Conservation (phyloP, 2,329 filamentous ascomycete species). For the Hypoxylon sp. region DNA sequence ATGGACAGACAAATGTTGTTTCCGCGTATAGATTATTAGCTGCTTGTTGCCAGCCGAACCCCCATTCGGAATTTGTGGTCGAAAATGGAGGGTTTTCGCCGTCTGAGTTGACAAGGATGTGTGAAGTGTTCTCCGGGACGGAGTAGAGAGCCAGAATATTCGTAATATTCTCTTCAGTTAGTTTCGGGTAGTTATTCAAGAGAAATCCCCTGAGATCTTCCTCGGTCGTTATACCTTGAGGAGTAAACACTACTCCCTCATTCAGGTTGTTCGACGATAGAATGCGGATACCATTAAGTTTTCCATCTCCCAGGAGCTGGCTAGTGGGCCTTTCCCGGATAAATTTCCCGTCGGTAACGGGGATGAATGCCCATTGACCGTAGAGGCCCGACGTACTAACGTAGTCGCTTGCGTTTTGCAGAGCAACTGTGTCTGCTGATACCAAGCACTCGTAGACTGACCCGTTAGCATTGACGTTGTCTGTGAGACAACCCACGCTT, state of each 20-base stretch:
- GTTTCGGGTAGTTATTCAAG: constrained; percentile 52
- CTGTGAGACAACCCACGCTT: constrained; percentile 52
- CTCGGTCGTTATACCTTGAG: constrained; percentile 53
- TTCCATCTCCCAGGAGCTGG: constrained; percentile 48
- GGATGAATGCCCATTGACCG: constrained; percentile 55
- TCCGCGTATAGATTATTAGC: constrained; percentile 68
- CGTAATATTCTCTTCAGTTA: constrained; percentile 52
- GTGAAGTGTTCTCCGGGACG: constrained; percentile 43
- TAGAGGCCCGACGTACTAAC: constrained; percentile 49
- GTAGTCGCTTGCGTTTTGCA: constrained; percentile 55
- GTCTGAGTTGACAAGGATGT: constrained; percentile 55
- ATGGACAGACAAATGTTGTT: constrained; percentile 67
- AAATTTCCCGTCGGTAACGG: constrained; percentile 55
- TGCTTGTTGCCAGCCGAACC: constrained; percentile 67
- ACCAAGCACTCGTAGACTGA: constrained; percentile 55
- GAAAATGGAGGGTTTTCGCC: constrained; percentile 59
- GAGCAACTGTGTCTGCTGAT: constrained; percentile 50
- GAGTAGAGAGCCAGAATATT: constrained; percentile 52
- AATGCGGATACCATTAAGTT: constrained; percentile 53
- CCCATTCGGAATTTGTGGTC: constrained; percentile 62
- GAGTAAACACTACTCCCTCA: constrained; percentile 56
- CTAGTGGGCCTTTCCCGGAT: constrained; percentile 50
- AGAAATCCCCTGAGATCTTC: constrained; percentile 52
- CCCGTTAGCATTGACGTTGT: constrained; percentile 31
- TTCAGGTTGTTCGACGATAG: constrained; percentile 56